Evolutionary conservation across 495 filamentous ascomycete species (phyloP).

Genomic region (Annulohypoxylon maeteangense): DNA sequence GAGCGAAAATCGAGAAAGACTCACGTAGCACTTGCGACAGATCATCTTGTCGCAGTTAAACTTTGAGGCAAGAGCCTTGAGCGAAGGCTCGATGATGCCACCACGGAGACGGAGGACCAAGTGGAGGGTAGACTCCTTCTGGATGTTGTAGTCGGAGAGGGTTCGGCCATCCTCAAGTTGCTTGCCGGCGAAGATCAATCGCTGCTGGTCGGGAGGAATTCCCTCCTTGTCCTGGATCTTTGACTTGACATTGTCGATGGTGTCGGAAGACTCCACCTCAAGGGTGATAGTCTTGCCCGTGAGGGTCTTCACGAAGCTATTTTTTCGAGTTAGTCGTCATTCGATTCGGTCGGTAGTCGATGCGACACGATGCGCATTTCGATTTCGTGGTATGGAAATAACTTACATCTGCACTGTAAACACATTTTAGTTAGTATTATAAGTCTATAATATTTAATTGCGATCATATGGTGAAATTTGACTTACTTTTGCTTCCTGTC

Average conservation of each 20-base stretch:
- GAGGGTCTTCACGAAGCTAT: conserved; percentile 97
- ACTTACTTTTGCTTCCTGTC: conserved; percentile 53
- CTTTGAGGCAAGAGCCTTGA: conserved; percentile 98
- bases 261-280: conserved; percentile 98
- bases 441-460: background rate
- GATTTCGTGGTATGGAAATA: conserved; percentile 5
- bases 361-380: conserved; percentile 11
- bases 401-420: conserved; percentile 57
- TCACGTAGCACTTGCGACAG: conserved; percentile 99
- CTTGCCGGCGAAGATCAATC: conserved; percentile 99
- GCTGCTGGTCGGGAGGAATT: conserved; percentile 98
- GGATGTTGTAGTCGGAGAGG: conserved; percentile 99
- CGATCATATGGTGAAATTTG: background rate
- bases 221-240: conserved; percentile 99
- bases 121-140: conserved; percentile 99
- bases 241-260: conserved; percentile 97
- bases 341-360: conserved; percentile 15
- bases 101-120: conserved; percentile 98
- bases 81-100: conserved; percentile 98
- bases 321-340: conserved; percentile 33
- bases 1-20: conserved; percentile 47
- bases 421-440: conserved; percentile 21
- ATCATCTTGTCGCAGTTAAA: conserved; percentile 99
- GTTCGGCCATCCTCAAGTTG: conserved; percentile 99
- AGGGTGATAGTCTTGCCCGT: conserved; percentile 99